Percentiles rank a stretch among this genome's conserved stretches.
phyloP scores from a whole-genome alignment of 2,329 filamentous ascomycete species.

The Aphanocladium album region DNA sequence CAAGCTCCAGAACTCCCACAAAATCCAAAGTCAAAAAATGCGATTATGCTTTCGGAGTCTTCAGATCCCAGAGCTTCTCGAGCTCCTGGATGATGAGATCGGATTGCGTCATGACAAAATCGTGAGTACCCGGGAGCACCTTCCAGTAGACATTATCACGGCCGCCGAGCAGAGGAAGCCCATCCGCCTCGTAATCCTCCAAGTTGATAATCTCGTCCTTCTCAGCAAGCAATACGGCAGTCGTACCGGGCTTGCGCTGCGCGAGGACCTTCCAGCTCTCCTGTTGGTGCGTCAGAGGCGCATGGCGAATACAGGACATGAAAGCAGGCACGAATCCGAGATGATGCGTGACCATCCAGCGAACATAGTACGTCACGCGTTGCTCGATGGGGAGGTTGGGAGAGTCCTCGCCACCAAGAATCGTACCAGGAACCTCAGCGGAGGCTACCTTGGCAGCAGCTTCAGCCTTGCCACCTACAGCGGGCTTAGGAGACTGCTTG shows the following conservation, averaged over 20 bases:
- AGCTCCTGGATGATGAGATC: conserved; percentile 40
- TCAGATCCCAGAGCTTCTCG: conserved; percentile 41
- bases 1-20: neutral
- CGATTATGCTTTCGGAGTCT: neutral
- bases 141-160: conserved; percentile 44
- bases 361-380: conserved; percentile 45
- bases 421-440: conserved; percentile 22
- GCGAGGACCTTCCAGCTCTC: conserved; percentile 45
- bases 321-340: conserved; percentile 55
- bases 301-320: conserved; percentile 51
- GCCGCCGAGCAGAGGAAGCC: conserved; percentile 47
- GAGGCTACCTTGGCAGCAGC: conserved; percentile 31
- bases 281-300: conserved; percentile 49
- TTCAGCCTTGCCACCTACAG: conserved; percentile 34
- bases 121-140: conserved; percentile 50
- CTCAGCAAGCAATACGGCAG: conserved; percentile 47
- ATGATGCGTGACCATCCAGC: conserved; percentile 55
- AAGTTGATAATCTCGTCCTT: conserved; percentile 48
- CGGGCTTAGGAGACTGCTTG: conserved; percentile 9
- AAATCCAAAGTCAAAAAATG: neutral
- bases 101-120: conserved; percentile 57
- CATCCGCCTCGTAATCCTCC: conserved; percentile 45
- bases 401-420: conserved; percentile 5
- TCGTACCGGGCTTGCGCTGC: conserved; percentile 36
- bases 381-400: conserved; percentile 37